These are phyloP conservation scores for Colletotrichum navitas DNA, from an alignment of 2,329 filamentous ascomycete genomes.

Conservation along the genomic window DNA sequence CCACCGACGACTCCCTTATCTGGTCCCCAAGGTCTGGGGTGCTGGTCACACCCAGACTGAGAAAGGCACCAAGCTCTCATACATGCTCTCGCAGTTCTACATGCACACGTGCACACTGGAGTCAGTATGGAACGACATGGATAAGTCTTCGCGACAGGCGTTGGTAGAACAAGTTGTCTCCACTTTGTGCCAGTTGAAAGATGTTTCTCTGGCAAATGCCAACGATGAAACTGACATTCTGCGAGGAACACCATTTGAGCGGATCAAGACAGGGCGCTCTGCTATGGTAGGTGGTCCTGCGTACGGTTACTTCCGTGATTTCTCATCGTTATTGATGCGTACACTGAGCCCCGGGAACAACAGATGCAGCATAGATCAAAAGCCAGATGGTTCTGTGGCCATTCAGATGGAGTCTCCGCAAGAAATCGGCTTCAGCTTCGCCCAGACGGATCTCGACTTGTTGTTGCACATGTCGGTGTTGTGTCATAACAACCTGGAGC, in stretches of 20 bases:
- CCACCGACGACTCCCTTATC: not conserved
- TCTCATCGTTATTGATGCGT: not conserved
- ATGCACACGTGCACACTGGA: not conserved
- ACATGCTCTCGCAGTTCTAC: slow-evolving; percentile 27
- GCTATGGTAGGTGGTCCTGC: not conserved
- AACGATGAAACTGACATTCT: not conserved
- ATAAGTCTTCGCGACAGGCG: not conserved
- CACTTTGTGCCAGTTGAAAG: not conserved
- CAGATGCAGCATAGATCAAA: not conserved
- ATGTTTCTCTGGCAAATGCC: not conserved
- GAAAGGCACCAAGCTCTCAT: not conserved
- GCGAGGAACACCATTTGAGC: not conserved
- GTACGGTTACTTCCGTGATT: not conserved
- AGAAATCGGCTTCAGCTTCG: not conserved
- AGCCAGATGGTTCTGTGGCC: slow-evolving; percentile 1
- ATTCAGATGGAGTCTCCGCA: not conserved
- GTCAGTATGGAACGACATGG: not conserved
- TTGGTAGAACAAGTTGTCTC: not conserved
- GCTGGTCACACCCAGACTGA: slow-evolving; percentile 2
- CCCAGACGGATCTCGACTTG: slow-evolving; percentile 1
- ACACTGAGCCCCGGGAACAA: not conserved
- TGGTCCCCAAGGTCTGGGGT: slow-evolving; percentile 30
- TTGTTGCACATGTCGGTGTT: not conserved
- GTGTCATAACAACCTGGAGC: slow-evolving; percentile 35
- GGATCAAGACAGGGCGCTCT: not conserved